Conservation (phyloP, 805 yeast genomes). For the Jamesozyma piceae region DNA sequence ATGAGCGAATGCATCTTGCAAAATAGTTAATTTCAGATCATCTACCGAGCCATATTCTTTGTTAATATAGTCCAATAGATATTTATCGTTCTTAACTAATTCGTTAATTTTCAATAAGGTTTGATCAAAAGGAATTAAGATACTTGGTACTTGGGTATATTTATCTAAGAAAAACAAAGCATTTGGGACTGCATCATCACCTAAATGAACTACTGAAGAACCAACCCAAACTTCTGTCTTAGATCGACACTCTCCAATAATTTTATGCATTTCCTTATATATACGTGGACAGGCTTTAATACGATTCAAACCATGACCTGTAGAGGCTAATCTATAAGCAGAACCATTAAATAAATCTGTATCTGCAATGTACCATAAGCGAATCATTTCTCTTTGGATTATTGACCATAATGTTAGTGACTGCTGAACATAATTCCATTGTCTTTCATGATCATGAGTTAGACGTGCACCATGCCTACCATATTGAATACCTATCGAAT, state of each 20-base stretch:
- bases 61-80: slow-evolving; percentile 42
- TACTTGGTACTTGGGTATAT: slow-evolving; percentile 70
- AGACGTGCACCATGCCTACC: slow-evolving; percentile 64
- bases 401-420: slow-evolving; percentile 68
- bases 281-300: slow-evolving; percentile 65
- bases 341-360: slow-evolving; percentile 52
- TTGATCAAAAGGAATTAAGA: slow-evolving; percentile 61
- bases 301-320: slow-evolving; percentile 77
- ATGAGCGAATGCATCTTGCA: slow-evolving; percentile 36
- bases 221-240: slow-evolving; percentile 68
- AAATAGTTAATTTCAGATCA: slow-evolving; percentile 39
- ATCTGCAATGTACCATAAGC: slow-evolving; percentile 70
- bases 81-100: slow-evolving; percentile 39
- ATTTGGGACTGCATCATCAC: slow-evolving; percentile 79
- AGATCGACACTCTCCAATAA: slow-evolving; percentile 55
- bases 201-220: slow-evolving; percentile 68
- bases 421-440: slow-evolving; percentile 65
- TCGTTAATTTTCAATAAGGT: slow-evolving; percentile 47
- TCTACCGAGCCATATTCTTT: slow-evolving; percentile 48
- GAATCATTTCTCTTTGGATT: slow-evolving; percentile 69
- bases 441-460: slow-evolving; percentile 65
- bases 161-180: slow-evolving; percentile 72
- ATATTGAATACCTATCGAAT: slow-evolving; percentile 51
- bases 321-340: slow-evolving; percentile 51
- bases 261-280: slow-evolving; percentile 59